Base-by-base conservation (phyloP, 495 filamentous ascomycete genomes). In the Aspergillus affinis region DNA sequence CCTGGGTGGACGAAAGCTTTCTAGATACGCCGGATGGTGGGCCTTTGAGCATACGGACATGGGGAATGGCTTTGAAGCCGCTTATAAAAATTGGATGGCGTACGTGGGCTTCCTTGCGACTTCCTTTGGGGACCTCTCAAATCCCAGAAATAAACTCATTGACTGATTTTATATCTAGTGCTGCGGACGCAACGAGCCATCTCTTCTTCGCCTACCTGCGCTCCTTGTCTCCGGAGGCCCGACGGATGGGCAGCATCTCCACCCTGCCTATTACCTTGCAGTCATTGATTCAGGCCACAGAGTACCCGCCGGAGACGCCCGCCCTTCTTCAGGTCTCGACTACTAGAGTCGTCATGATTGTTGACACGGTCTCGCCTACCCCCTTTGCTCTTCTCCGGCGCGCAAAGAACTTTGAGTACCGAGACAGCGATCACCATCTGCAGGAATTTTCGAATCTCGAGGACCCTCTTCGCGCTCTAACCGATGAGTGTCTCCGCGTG, bases 11-110 rank as follows among this genome's bases (percentile, higher is more conserved):
- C 84, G 95, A 51, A 98, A 98, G 72, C 81, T 98, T 41, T 98
- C 94, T 6, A 83, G 94, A 59, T 89, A 97, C 77, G 94, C 95
- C 29, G 92, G 93, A 57, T 98, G 94, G 94, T 98, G 94, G 94
- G 93, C 94, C 0, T 98, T 98, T 73, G 95, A 97, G 67, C 90
- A 94, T 63, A 82, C 72, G 13, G 93, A 98, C 66, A 81, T 81
- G 10, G 89, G 88, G 52, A 93, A 87, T 73, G 95, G 95, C n/a
- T 98, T 98, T 67, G 93, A 98, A 55, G 91, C 90, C 45, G 91
- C 93, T 21, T 98, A 98, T 75, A 91, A 88, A 65, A 84, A 84
- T 18, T 98, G 94, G 94, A 77, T 81, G 64, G 81, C 73, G 86
- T 88, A 71, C 55, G 66, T 59, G 51, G 51, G 12, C 10, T 41